phyloP scores from a whole-genome alignment of 371 early-diverging fungal species.

The Funneliformis caledonium region DNA sequence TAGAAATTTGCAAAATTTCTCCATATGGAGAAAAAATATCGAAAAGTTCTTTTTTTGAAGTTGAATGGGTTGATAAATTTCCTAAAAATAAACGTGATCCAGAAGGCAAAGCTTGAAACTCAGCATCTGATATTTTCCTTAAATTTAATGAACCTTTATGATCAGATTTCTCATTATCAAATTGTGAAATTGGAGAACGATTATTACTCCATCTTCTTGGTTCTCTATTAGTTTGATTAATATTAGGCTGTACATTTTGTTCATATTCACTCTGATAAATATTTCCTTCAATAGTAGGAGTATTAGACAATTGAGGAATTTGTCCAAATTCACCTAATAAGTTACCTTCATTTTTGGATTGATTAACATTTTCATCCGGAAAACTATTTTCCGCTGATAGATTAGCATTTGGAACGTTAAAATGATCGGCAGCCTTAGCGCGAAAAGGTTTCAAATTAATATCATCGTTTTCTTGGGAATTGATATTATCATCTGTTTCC shows the following conservation, averaged over 20 bases:
- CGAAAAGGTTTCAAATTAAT: neutral
- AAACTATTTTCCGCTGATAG: neutral
- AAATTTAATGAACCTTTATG: conserved; percentile 24
- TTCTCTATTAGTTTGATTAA: conserved; percentile 17
- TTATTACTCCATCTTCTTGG: conserved; percentile 33
- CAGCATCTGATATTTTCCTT: conserved; percentile 37
- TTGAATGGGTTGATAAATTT: conserved; percentile 41
- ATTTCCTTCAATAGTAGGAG: neutral
- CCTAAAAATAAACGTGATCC: conserved; percentile 41
- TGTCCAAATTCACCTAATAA: neutral
- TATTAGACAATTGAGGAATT: conserved; percentile 14
- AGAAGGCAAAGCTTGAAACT: conserved; percentile 40
- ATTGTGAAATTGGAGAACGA: conserved; percentile 30
- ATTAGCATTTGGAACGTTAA: conserved; percentile 13
- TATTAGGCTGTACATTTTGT: neutral
- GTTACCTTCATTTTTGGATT: neutral
- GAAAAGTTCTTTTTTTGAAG: conserved; percentile 40
- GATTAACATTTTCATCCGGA: neutral
- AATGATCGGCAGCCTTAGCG: conserved; percentile 12
- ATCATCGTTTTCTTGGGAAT: conserved; percentile 7
- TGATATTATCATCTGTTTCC: conserved; percentile 26
- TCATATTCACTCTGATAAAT: conserved; percentile 8
- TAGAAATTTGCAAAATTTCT: conserved; percentile 40
- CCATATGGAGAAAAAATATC: conserved; percentile 40
- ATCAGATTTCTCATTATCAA: conserved; percentile 33